phyloP scores from a whole-genome alignment of 2,329 filamentous ascomycete species.

The Aspergillus felis region DNA sequence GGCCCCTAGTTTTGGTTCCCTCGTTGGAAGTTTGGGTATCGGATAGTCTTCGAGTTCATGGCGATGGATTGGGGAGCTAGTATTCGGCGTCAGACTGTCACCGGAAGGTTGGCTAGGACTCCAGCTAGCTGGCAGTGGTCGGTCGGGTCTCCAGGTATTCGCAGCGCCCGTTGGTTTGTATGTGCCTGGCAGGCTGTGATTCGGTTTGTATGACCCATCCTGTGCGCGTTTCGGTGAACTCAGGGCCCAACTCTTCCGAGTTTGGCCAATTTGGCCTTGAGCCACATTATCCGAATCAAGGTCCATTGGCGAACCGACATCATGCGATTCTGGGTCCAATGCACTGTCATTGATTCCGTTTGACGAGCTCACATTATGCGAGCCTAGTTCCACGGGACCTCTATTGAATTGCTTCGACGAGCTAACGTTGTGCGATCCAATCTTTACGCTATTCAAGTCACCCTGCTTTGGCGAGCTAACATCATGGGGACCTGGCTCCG shows the following conservation, averaged over 20 bases:
- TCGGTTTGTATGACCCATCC: background rate
- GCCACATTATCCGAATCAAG: background rate
- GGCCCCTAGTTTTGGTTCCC: constrained; percentile 1
- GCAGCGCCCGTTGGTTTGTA: background rate
- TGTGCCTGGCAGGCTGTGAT: background rate
- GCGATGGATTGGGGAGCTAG: background rate
- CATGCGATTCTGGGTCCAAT: background rate
- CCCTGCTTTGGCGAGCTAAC: background rate
- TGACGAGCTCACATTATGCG: background rate
- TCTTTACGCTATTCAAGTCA: background rate
- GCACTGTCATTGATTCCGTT: background rate
- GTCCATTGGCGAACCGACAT: background rate
- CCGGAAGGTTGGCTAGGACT: background rate
- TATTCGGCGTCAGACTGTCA: background rate
- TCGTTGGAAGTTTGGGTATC: constrained; percentile 6
- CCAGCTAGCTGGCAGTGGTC: background rate
- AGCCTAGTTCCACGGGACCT: background rate
- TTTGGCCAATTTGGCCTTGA: background rate
- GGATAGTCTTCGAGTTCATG: background rate
- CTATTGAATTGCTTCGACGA: background rate
- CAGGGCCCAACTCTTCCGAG: background rate
- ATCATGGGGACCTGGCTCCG: background rate
- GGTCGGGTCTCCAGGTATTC: background rate
- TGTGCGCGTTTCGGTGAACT: background rate
- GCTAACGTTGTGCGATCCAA: background rate